Evolutionary conservation across 2,329 filamentous ascomycete genomes (phyloP), one percentile per base, ranked within the genome.

Genomic region (Xylaria sp.): DNA sequence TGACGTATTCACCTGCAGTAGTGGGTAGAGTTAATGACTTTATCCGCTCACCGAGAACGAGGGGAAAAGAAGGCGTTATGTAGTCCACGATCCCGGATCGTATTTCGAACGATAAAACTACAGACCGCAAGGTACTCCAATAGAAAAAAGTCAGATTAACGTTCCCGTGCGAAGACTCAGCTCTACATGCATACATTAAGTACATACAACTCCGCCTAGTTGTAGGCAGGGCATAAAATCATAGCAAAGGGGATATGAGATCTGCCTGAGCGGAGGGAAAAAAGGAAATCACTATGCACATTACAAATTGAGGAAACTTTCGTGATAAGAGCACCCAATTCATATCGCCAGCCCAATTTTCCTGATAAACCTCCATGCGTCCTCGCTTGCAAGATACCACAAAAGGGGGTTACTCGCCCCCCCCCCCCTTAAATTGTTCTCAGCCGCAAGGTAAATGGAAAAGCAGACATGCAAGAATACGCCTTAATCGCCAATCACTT

Each of bases 401-500:
- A 3, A 56, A 60, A 56, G 15, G 23, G n/a, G 13, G 53, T 10
- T 30, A 28, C 52, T 53, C 30, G 34, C 18, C 13, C 48, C 39
- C 66, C 48, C 30, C 28, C 18, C 13, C 48, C 39, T 63, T 13
- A 3, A 58, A 30, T 32, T 52, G 39, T 66, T 53, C 25, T 50
- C 45, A 58, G 36, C 50, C 57, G 25, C 41, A 36, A 52, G 7
- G 41, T 4, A 52, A 46, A 50, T 39, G 20, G 55, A 58, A 64
- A 58, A 59, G 12, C 55, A 60, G 57, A 46, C 20, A 55, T 62
- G 65, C 18, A 46, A 46, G 18, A 41, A 9, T 43, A 10, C 13
- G 12, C 12, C 25, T 67, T 56, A 70, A 74, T 84, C 83, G 23
- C 82, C 82, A 70, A 83, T 76, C 8, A 84, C 77, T 18, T 75